Evolutionary conservation across 2,329 filamentous ascomycete species (phyloP).

Genomic region (Pseudopyricularia cyperi): DNA sequence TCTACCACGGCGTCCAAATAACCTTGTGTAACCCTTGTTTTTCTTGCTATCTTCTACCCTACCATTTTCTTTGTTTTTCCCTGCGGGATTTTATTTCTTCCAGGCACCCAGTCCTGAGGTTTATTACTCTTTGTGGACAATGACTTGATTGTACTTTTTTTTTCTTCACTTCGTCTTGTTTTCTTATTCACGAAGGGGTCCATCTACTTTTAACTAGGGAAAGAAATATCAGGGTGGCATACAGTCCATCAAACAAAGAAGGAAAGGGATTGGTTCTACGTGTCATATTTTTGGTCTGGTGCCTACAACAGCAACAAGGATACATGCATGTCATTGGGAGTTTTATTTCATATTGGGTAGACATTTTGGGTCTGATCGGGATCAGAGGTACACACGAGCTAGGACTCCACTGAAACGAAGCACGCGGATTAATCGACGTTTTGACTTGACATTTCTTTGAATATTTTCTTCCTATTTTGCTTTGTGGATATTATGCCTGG

Average conservation of each 20-base stretch:
- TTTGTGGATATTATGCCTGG: too few species aligned
- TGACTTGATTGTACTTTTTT: neutral
- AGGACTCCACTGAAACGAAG: too few species aligned
- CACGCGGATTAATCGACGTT: too few species aligned
- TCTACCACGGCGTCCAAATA: neutral
- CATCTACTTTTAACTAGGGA: too few species aligned
- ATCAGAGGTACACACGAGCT: too few species aligned
- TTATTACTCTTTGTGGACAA: neutral
- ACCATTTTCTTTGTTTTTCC: slow-evolving; percentile 12
- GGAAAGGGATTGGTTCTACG: neutral
- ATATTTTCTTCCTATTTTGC: too few species aligned
- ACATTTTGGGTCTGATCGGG: neutral
- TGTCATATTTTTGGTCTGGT: neutral
- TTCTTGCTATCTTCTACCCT: slow-evolving; percentile 10
- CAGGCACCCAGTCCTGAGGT: neutral
- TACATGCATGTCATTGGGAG: neutral
- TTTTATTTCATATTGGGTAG: neutral
- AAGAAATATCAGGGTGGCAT: too few species aligned
- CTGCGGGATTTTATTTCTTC: slow-evolving; percentile 1
- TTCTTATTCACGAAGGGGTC: too few species aligned
- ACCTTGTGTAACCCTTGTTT: slow-evolving; percentile 11
- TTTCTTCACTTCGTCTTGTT: neutral
- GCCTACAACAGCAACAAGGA: neutral
- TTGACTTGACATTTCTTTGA: too few species aligned
- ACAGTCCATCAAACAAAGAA: too few species aligned